A percentile compares a stretch with the other conserved stretches of the same genome.
These are phyloP conservation scores for Brassica balearica DNA, from an alignment of 441 rosid species.

Conservation along the genomic window DNA sequence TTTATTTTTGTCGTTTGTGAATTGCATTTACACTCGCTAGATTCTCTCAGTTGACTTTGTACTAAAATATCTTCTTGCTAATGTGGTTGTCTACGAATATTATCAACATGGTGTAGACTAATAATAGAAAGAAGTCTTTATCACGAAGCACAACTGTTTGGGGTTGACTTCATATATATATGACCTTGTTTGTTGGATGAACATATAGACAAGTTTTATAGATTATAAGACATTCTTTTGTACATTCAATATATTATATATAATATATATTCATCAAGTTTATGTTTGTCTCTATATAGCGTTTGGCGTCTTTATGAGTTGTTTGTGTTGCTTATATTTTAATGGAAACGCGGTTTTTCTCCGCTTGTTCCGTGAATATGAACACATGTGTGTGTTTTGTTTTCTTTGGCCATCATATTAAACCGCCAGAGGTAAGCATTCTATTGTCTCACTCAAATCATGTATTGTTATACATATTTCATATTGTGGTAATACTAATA, in stretches of 20 bases:
- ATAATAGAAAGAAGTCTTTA: neutral
- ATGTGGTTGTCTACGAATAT: neutral
- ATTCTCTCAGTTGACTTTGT: constrained; percentile 6
- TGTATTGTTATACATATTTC: neutral
- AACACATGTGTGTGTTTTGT: neutral
- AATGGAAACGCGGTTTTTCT: neutral
- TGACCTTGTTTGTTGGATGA: constrained; percentile 22
- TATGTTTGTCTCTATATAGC: neutral
- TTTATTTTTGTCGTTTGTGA: neutral
- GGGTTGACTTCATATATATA: constrained; percentile 10
- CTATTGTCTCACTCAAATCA: neutral
- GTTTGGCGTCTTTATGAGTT: neutral
- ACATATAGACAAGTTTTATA: constrained; percentile 1
- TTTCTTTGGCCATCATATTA: neutral
- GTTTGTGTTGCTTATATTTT: neutral
- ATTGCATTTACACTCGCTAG: neutral
- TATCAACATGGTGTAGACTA: constrained; percentile 8
- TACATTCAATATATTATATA: neutral
- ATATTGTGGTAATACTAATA: neutral
- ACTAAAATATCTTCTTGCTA: neutral
- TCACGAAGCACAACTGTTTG: neutral
- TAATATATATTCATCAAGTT: neutral
- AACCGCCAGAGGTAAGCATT: neutral
- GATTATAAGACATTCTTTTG: neutral
- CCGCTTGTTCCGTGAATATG: neutral